phyloP scores from a whole-genome alignment of 371 early-diverging fungal genomes.

The Mucor indicus region DNA sequence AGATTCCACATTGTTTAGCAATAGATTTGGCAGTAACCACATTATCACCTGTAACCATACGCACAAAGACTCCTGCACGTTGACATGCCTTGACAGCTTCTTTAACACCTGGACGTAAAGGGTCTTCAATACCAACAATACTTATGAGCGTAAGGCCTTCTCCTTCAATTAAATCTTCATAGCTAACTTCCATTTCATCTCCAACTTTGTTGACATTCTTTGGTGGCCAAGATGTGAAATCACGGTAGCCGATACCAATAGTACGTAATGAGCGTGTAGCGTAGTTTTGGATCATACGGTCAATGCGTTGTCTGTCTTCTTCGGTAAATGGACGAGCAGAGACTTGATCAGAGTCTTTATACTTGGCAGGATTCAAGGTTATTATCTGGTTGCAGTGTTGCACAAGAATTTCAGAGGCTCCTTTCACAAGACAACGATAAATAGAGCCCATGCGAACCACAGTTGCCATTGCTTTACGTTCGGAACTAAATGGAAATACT shows the following conservation, averaged over 20 bases:
- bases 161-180: conserved; percentile 39
- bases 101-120: conserved; percentile 62
- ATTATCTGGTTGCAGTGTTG: conserved; percentile 29
- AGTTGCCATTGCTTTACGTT: conserved; percentile 86
- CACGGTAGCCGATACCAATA: conserved; percentile 67
- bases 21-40: conserved; percentile 66
- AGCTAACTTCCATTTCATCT: conserved; percentile 39
- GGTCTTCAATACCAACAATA: conserved; percentile 71
- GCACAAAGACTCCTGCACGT: conserved; percentile 72
- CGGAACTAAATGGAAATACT: conserved; percentile 80
- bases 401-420: conserved; percentile 86
- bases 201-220: conserved; percentile 7
- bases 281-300: conserved; percentile 58
- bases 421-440: conserved; percentile 78
- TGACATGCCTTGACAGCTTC: conserved; percentile 64
- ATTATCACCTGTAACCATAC: conserved; percentile 84
- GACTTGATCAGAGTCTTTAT: conserved; percentile 28
- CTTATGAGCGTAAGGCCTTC: conserved; percentile 50
- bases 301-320: conserved; percentile 45
- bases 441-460: conserved; percentile 53
- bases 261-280: conserved; percentile 63
- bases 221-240: conserved; percentile 59
- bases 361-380: conserved; percentile 28
- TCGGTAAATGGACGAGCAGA: conserved; percentile 45
- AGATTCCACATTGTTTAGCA: conserved; percentile 67